Percentiles rank a stretch among this genome's conserved stretches.
Evolutionary conservation across 345 rosid species (phyloP).

Genomic region (Brassica incana): DNA sequence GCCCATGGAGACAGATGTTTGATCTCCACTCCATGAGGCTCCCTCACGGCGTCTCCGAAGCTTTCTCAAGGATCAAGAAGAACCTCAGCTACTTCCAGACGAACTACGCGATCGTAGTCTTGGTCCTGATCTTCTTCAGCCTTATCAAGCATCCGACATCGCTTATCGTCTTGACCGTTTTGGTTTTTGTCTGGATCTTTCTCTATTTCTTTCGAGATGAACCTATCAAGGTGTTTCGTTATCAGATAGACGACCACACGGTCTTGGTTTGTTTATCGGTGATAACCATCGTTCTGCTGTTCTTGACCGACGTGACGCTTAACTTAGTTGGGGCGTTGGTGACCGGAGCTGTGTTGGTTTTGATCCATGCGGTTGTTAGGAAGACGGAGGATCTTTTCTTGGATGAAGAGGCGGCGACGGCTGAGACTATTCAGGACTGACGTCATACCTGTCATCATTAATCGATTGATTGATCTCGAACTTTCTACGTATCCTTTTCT

Average conservation of each 20-base stretch:
- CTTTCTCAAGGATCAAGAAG: constrained; percentile 39
- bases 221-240: constrained; percentile 54
- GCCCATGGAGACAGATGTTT: constrained; percentile 67
- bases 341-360: constrained; percentile 50
- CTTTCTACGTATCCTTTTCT: background rate
- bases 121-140: constrained; percentile 51
- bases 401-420: constrained; percentile 55
- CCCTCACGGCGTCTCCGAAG: constrained; percentile 44
- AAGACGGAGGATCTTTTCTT: constrained; percentile 57
- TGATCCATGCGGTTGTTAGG: constrained; percentile 64
- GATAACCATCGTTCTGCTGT: constrained; percentile 51
- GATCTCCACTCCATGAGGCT: constrained; percentile 42
- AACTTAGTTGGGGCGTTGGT: constrained; percentile 53
- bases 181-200: constrained; percentile 64
- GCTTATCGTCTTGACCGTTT: constrained; percentile 57
- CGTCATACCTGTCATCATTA: background rate
- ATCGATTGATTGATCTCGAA: background rate
- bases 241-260: constrained; percentile 52
- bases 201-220: constrained; percentile 71
- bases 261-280: constrained; percentile 49
- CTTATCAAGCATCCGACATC: constrained; percentile 69
- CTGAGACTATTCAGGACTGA: background rate
- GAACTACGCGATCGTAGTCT: constrained; percentile 48
- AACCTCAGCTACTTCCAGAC: constrained; percentile 55
- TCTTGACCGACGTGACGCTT: constrained; percentile 54